phyloP scores from a whole-genome alignment of 495 filamentous ascomycete species.

The Baudoinia panamericana region DNA sequence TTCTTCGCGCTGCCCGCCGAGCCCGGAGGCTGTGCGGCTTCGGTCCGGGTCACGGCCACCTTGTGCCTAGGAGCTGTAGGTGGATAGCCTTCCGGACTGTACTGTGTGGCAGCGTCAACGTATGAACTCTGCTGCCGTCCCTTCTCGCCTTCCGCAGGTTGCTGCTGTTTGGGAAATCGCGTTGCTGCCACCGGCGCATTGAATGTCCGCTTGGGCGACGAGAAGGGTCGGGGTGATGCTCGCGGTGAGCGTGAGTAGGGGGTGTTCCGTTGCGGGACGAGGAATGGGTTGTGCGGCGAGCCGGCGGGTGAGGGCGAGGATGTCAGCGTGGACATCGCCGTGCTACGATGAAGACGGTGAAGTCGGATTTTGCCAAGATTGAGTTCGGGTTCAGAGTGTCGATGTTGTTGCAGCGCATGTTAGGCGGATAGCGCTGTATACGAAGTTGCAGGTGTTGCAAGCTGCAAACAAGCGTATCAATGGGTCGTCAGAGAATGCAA shows the following conservation, averaged over 20 bases:
- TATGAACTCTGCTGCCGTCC: conserved; percentile 6
- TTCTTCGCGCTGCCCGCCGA: conserved; percentile 3
- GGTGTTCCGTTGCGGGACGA: conserved; percentile 6
- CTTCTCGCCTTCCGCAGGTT: neutral
- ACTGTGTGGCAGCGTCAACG: conserved; percentile 28
- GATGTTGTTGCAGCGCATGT: conserved; percentile 1
- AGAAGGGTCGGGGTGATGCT: neutral
- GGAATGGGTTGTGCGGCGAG: conserved; percentile 13
- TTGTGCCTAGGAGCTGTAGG: conserved; percentile 20
- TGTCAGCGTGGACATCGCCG: conserved; percentile 13
- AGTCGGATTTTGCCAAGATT: neutral
- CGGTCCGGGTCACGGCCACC: neutral
- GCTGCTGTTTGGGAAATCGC: conserved; percentile 2
- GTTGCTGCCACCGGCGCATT: conserved; percentile 10
- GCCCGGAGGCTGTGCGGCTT: neutral
- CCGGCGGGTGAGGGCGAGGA: conserved; percentile 13
- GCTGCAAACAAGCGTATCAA: too few species aligned
- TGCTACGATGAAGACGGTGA: neutral
- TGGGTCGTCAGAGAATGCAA: too few species aligned
- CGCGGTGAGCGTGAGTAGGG: conserved; percentile 2
- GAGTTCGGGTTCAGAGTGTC: neutral
- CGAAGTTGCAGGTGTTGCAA: too few species aligned
- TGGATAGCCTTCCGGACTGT: conserved; percentile 28
- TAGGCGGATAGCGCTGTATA: neutral
- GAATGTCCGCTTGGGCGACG: conserved; percentile 10